Evolutionary conservation across 176 grass and related monocot species (phyloP), one percentile per base, ranked within the genome.

Genomic region (Zizania latifolia): DNA sequence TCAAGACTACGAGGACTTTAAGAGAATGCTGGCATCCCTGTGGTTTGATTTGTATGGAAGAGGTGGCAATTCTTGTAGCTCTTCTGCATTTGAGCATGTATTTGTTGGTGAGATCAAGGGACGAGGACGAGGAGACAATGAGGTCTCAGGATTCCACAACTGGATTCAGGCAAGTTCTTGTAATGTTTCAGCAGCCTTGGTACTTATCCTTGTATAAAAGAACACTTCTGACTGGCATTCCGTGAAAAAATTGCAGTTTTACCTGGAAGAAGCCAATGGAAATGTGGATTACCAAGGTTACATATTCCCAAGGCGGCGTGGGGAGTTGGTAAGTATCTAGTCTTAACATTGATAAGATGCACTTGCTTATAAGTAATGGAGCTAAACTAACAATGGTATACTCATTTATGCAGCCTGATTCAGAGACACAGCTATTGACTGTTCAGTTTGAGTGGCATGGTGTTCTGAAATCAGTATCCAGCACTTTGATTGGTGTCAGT

Each of bases 11-110:
- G 86, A 92, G 37, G 75, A 86, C 34, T 94, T 94, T 67, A 98
- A 98, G 86, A 72, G 75, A 71, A 83, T 86, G 84, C 58, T 98
- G 84, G 61, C n/a, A 74, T 73, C 78, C 57, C 72, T 98, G 61
- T 98, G 91, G 91, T 94, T 98, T 80, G 82, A 86, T 88, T 82
- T 98, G 74, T 92, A 87, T 81, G 94, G 94, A 55, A 91, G 94
- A 78, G 68, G 94, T 83, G 94, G 91, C 15, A 80, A 15, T 33
- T 89, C 75, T 53, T 50, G 79, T 57, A 46, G 80, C 80, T 98
- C 91, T 29, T 98, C 94, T 21, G 94, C 94, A 65, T 98, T 92
- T 81, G 94, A 98, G 81, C 94, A 98, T 94, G 94, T 98, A 35
- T 98, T 98, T 81, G 91, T 94, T 46, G 91, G 94, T 78, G 94